Evolutionary conservation across 2,329 filamentous ascomycete genomes (phyloP).

Genomic region (Samsoniella hepiali): DNA sequence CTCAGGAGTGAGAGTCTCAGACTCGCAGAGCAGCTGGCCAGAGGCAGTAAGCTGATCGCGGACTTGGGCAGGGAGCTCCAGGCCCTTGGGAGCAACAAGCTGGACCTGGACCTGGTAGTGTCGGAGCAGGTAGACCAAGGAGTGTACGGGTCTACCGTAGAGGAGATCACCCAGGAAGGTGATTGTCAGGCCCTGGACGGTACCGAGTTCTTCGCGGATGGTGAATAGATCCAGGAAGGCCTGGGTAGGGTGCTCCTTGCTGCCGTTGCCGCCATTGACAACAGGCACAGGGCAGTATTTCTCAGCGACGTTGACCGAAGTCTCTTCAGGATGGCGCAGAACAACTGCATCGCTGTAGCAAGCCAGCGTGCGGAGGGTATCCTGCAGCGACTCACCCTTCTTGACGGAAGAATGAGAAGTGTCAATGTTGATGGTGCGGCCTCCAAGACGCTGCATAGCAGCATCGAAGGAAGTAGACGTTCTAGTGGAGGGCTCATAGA

Average conservation of each 20-base stretch:
- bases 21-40: constrained; percentile 74
- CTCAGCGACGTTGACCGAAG: constrained; percentile 74
- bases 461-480: constrained; percentile 96
- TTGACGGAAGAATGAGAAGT: constrained; percentile 83
- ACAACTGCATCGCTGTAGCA: constrained; percentile 95
- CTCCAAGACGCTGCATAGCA: constrained; percentile 96
- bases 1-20: constrained; percentile 76
- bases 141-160: constrained; percentile 93
- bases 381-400: constrained; percentile 92
- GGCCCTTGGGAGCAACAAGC: constrained; percentile 77
- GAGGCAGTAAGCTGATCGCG: constrained; percentile 67
- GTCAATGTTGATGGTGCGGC: constrained; percentile 76
- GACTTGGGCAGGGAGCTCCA: constrained; percentile 73
- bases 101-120: constrained; percentile 96
- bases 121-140: constrained; percentile 85
- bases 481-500: constrained; percentile 95
- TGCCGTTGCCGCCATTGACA: constrained; percentile 96
- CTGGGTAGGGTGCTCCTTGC: constrained; percentile 94
- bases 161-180: constrained; percentile 93
- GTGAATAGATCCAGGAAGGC: constrained; percentile 98
- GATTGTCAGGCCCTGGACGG: constrained; percentile 90
- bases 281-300: constrained; percentile 88
- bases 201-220: constrained; percentile 94
- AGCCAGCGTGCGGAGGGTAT: constrained; percentile 87
- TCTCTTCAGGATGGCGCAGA: constrained; percentile 86